phyloP scores from a whole-genome alignment of 352 stramenopile species.

The Halophytophthora batemanensis region DNA sequence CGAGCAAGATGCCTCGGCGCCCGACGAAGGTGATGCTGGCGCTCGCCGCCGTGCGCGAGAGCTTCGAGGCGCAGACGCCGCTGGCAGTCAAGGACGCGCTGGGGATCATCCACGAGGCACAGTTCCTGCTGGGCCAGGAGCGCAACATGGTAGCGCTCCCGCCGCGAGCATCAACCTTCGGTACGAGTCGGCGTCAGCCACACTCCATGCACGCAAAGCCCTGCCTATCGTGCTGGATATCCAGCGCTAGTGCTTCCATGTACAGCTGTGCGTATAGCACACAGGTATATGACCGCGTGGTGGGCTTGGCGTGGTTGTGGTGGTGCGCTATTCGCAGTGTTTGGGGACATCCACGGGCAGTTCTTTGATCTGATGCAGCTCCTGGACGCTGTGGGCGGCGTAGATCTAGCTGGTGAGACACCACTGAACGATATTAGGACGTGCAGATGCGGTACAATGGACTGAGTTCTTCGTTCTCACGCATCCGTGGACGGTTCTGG shows the following conservation, averaged over 20 bases:
- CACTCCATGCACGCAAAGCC: no score
- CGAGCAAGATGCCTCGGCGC: constrained; percentile 28
- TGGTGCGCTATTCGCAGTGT: constrained; percentile 34
- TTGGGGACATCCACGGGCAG: constrained; percentile 81
- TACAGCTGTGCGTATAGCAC: no score
- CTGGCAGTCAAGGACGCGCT: constrained; percentile 60
- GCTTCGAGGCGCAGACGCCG: constrained; percentile 61
- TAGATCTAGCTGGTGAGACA: constrained; percentile 27
- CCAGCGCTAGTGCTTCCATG: no score
- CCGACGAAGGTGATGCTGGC: constrained; percentile 36
- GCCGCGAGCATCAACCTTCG: constrained; percentile 24
- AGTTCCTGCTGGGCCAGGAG: constrained; percentile 56
- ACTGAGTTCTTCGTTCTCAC: not conserved
- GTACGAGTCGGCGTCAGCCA: constrained; percentile 21
- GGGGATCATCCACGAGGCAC: constrained; percentile 61
- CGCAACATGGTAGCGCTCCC: constrained; percentile 54
- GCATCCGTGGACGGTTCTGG: not conserved
- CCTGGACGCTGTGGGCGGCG: constrained; percentile 43
- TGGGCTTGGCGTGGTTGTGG: constrained; percentile 8
- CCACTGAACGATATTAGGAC: not conserved
- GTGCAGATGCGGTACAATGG: not conserved
- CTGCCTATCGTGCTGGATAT: no score
- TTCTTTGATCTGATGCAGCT: constrained; percentile 76
- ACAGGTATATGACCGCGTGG: constrained; percentile 4
- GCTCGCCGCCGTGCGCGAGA: constrained; percentile 30